Conservation (phyloP, 345 rosid species). For the Euphorbia pulcherrima region DNA sequence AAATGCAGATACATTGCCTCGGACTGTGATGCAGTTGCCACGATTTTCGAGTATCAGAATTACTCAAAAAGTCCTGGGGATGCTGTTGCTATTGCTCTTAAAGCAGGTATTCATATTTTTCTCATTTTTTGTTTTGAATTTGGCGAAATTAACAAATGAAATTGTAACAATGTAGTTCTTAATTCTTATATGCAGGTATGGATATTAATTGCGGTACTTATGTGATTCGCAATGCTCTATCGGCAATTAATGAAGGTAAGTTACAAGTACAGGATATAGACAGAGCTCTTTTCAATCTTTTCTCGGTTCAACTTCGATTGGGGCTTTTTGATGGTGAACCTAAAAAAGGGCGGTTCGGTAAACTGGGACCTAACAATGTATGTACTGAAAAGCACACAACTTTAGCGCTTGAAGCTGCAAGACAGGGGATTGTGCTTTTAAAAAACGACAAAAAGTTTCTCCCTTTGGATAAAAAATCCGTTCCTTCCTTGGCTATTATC, state of each 20-base stretch:
- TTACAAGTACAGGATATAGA: constrained; percentile 27
- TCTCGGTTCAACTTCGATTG: constrained; percentile 25
- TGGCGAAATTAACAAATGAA: not conserved
- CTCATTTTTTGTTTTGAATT: constrained; percentile 1
- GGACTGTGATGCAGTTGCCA: constrained; percentile 96
- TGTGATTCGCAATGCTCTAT: constrained; percentile 22
- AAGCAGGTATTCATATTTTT: constrained; percentile 57
- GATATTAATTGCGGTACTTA: constrained; percentile 28
- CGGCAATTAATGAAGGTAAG: constrained; percentile 22
- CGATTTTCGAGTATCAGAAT: constrained; percentile 67
- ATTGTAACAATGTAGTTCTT: no score
- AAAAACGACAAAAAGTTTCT: constrained; percentile 27
- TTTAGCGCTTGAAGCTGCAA: constrained; percentile 33
- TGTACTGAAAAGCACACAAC: constrained; percentile 26
- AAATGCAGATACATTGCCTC: constrained; percentile 72
- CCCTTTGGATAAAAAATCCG: constrained; percentile 22
- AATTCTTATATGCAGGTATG: constrained; percentile 18
- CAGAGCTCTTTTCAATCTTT: constrained; percentile 31
- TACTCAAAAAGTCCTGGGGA: constrained; percentile 60
- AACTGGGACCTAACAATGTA: constrained; percentile 25
- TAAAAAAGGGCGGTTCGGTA: constrained; percentile 18
- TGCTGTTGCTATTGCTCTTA: constrained; percentile 69
- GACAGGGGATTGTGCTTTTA: constrained; percentile 33
- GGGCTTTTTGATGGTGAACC: constrained; percentile 31
- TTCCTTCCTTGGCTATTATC: constrained; percentile 27